Conservation (phyloP, 2,329 filamentous ascomycete genomes). For the Monilinia laxa region DNA sequence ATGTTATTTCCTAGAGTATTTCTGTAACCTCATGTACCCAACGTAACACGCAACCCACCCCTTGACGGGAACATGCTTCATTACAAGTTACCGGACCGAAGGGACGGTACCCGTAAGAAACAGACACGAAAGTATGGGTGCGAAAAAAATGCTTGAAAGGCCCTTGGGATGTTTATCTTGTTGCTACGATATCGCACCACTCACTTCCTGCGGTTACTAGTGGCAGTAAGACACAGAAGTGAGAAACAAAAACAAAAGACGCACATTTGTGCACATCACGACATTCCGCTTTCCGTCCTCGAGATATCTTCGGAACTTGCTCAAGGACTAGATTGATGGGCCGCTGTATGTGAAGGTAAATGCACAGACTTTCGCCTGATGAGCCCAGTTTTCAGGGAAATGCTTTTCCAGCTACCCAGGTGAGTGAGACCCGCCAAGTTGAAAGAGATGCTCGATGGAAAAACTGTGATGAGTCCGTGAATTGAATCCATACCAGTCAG, state of each 20-base stretch:
- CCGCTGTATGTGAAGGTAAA: slow-evolving; percentile 16
- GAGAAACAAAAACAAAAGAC: slow-evolving; percentile 6
- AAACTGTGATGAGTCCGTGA: not conserved
- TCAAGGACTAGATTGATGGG: not conserved
- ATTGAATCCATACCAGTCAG: not conserved
- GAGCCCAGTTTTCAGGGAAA: slow-evolving; percentile 8
- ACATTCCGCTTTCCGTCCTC: not conserved
- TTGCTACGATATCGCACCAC: not conserved
- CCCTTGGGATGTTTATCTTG: not conserved
- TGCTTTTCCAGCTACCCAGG: slow-evolving; percentile 5
- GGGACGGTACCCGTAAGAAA: slow-evolving; percentile 24
- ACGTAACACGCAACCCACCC: slow-evolving; percentile 13
- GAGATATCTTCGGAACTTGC: slow-evolving; percentile 19
- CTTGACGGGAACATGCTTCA: slow-evolving; percentile 18
- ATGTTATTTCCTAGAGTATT: slow-evolving; percentile 1
- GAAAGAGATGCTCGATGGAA: not conserved
- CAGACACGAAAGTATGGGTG: not conserved
- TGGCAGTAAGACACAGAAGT: not conserved
- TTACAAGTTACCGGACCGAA: slow-evolving; percentile 19
- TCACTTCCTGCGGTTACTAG: not conserved
- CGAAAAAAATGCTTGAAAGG: not conserved
- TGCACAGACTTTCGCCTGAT: slow-evolving; percentile 18
- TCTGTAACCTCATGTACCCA: slow-evolving; percentile 14
- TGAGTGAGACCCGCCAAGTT: not conserved
- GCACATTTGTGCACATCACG: slow-evolving; percentile 15